A percentile compares a stretch with the other conserved stretches of the same genome.
Evolutionary conservation across 75 land plant species (phyloP).

Genomic region (Larix kaempferi): DNA sequence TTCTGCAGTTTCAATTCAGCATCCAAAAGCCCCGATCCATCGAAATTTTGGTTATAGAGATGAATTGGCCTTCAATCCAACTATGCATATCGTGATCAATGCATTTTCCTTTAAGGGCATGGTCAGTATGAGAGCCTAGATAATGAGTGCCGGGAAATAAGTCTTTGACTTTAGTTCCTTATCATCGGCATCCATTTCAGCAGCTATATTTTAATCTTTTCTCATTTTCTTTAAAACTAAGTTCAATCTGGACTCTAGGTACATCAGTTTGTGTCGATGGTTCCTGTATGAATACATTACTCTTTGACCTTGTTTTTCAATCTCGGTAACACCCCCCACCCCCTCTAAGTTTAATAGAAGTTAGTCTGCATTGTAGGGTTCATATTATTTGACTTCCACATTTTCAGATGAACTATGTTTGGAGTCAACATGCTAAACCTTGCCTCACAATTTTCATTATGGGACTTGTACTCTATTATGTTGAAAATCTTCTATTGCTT

Average conservation of each 20-base stretch:
- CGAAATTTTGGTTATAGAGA: background rate
- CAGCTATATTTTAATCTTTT: background rate
- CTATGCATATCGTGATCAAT: background rate
- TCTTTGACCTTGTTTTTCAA: background rate
- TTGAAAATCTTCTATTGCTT: background rate
- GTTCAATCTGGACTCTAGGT: background rate
- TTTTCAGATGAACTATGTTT: background rate
- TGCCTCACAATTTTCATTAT: background rate
- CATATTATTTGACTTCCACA: background rate
- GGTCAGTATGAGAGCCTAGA: background rate
- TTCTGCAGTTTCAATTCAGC: background rate
- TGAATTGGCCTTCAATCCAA: background rate
- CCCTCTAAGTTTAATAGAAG: background rate
- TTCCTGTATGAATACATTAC: background rate
- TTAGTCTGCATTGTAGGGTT: background rate
- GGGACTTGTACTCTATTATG: background rate
- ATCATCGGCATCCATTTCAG: background rate
- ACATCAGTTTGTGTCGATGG: background rate
- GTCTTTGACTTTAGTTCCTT: background rate
- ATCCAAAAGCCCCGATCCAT: background rate
- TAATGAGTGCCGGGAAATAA: background rate
- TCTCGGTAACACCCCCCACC: background rate
- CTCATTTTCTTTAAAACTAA: background rate
- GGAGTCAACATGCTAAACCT: background rate
- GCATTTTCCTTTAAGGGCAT: background rate